Conservation (phyloP, 139 green algal genomes). For the Chlamydomonas eustigma region DNA sequence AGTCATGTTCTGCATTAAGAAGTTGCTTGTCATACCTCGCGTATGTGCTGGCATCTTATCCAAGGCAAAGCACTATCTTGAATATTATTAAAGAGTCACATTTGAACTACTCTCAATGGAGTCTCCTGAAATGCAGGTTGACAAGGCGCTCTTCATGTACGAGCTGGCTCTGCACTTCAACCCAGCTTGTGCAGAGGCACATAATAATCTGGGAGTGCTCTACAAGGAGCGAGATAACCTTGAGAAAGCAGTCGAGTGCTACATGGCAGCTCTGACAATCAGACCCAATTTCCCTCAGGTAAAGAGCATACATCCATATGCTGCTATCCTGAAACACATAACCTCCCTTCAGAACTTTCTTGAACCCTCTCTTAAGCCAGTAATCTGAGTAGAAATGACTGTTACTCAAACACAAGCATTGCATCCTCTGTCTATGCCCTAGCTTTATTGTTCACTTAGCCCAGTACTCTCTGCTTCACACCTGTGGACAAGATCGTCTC, state of each 20-base stretch:
- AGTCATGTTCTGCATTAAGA: too few species aligned
- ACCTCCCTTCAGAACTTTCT: neutral
- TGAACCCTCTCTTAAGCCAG: slow-evolving; percentile 52
- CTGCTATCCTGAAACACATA: neutral
- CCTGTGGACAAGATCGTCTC: too few species aligned
- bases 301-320: neutral
- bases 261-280: slow-evolving; percentile 49
- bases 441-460: slow-evolving; percentile 56
- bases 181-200: slow-evolving; percentile 78
- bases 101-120: too few species aligned
- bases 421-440: slow-evolving; percentile 53
- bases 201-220: slow-evolving; percentile 93
- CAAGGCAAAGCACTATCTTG: too few species aligned
- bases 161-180: slow-evolving; percentile 72
- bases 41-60: too few species aligned
- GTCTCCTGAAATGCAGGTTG: too few species aligned
- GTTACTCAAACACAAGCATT: slow-evolving; percentile 84
- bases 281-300: slow-evolving; percentile 62
- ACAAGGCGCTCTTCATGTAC: slow-evolving; percentile 85
- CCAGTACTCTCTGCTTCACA: neutral
- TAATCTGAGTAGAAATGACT: slow-evolving; percentile 93
- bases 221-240: slow-evolving; percentile 79
- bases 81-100: too few species aligned
- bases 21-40: too few species aligned
- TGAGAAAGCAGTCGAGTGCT: slow-evolving; percentile 56